Evolutionary conservation across 306 rosid species (phyloP).

Genomic region (Datisca glomerata): DNA sequence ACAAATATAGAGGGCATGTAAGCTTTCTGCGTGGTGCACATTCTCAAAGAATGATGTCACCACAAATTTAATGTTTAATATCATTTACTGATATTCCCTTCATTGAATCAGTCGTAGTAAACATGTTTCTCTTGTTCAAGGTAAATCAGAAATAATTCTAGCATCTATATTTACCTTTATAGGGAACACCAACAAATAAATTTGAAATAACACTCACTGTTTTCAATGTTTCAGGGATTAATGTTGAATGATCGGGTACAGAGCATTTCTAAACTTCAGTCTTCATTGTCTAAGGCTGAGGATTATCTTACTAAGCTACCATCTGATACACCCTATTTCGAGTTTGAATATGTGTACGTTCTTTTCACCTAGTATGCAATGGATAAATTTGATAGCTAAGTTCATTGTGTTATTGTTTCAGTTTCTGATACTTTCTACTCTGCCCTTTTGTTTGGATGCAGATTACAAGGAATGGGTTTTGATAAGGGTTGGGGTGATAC

Average conservation of each 20-base stretch:
- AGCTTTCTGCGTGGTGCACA: slow-evolving; percentile 19
- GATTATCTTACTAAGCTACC: slow-evolving; percentile 56
- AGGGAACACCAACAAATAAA: too few relatives aligned
- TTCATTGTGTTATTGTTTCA: neutral
- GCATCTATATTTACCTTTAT: too few relatives aligned
- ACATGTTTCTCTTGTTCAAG: too few relatives aligned
- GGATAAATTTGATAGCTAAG: neutral
- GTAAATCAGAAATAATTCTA: too few relatives aligned
- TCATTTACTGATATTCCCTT: neutral
- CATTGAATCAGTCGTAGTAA: too few relatives aligned
- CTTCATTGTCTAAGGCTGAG: slow-evolving; percentile 68
- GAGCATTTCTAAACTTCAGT: slow-evolving; percentile 53
- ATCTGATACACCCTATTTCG: slow-evolving; percentile 39
- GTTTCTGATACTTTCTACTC: slow-evolving; percentile 2
- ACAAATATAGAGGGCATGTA: slow-evolving; percentile 67
- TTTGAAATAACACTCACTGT: too few relatives aligned
- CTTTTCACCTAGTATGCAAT: too few relatives aligned
- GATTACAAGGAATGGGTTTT: slow-evolving; percentile 88
- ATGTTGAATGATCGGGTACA: slow-evolving; percentile 73
- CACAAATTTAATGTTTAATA: slow-evolving; percentile 1
- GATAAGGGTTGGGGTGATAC: slow-evolving; percentile 94
- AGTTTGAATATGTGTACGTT: slow-evolving; percentile 72
- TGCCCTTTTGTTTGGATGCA: slow-evolving; percentile 13
- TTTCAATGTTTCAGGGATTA: slow-evolving; percentile 37
- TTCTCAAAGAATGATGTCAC: neutral